Evolutionary conservation across 371 early-diverging fungal species (phyloP).

Genomic region (Apophysomyces trapeziformis): DNA sequence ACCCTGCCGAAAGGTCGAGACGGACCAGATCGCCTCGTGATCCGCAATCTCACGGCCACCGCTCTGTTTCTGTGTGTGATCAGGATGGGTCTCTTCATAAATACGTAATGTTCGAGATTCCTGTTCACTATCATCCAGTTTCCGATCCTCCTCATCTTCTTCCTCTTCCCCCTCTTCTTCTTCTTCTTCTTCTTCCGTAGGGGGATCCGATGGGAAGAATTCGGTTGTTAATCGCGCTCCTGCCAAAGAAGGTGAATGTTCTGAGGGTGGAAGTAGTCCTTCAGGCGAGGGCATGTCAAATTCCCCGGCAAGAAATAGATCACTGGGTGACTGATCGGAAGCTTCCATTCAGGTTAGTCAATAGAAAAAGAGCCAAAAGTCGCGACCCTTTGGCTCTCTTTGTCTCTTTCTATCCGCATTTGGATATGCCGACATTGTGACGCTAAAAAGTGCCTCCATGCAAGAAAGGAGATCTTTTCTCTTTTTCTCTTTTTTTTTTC

Average conservation of each 20-base stretch:
- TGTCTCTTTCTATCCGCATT: no score
- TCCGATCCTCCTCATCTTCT: conserved; percentile 26
- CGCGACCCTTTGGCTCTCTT: no score
- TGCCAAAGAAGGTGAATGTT: conserved; percentile 1
- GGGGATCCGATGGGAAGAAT: not conserved
- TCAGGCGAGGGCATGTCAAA: not conserved
- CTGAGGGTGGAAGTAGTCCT: not conserved
- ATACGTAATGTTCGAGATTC: conserved; percentile 29
- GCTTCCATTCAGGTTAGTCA: not conserved
- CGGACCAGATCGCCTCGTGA: conserved; percentile 65
- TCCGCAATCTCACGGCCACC: conserved; percentile 64
- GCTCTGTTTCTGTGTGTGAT: conserved; percentile 22
- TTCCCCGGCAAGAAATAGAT: not conserved
- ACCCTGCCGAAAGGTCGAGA: conserved; percentile 73
- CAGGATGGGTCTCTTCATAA: conserved; percentile 41
- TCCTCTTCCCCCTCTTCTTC: not conserved
- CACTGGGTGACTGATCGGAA: not conserved
- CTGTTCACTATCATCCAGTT: conserved; percentile 25
- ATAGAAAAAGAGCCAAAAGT: no score
- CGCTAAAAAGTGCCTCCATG: no score
- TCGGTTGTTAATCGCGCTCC: not conserved
- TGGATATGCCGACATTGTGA: no score
- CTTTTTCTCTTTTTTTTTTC: no score
- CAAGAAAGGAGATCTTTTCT: no score
- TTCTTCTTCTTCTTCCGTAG: conserved; percentile 21